These are phyloP conservation scores for Peltaster fructicola DNA, from an alignment of 2,329 filamentous ascomycete species.

Conservation along the genomic window DNA sequence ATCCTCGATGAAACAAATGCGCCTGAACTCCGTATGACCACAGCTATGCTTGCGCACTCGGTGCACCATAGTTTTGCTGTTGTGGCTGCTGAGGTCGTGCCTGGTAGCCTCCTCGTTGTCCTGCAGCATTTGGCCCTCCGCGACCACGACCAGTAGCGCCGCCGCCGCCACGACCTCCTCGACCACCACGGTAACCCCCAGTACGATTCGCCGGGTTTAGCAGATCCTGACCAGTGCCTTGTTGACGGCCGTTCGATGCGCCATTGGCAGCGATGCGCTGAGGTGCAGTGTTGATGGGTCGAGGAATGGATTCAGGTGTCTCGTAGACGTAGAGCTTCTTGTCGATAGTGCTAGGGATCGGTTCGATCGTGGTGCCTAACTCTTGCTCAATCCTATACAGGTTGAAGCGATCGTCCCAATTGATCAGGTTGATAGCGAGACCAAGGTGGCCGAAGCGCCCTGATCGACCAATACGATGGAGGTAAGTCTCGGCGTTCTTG, in stretches of 20 bases:
- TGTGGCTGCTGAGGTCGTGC: too few species aligned
- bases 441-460: conserved; percentile 93
- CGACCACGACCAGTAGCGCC: conserved; percentile 15
- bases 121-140: too few species aligned
- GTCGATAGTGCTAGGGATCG: conserved; percentile 88
- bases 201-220: conserved; percentile 18
- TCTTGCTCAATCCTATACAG: conserved; percentile 98
- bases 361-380: conserved; percentile 88
- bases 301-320: conserved; percentile 82
- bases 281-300: conserved; percentile 47
- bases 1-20: too few species aligned
- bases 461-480: conserved; percentile 94
- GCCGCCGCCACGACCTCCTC: conserved; percentile 16
- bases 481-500: conserved; percentile 97
- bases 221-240: conserved; percentile 18
- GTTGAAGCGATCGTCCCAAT: conserved; percentile 98
- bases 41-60: too few species aligned
- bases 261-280: conserved; percentile 12
- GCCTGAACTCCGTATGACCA: too few species aligned
- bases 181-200: conserved; percentile 15
- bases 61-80: too few species aligned
- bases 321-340: conserved; percentile 98
- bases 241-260: conserved; percentile 13
- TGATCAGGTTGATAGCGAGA: conserved; percentile 96
- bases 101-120: too few species aligned